Evolutionary conservation across 495 filamentous ascomycete genomes (phyloP).

Genomic region (Tuber indicum): DNA sequence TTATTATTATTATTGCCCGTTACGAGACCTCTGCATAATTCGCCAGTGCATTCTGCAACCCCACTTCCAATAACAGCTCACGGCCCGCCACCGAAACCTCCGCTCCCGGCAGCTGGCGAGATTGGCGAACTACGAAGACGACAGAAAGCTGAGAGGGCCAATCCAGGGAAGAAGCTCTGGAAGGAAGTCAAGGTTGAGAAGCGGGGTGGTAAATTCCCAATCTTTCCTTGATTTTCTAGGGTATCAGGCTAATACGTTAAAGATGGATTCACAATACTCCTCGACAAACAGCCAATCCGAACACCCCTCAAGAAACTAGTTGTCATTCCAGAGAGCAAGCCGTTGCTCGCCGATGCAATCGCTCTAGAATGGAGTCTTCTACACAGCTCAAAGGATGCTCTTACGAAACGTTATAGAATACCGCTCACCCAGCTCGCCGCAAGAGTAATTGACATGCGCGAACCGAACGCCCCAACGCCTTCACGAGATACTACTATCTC

Average conservation of each 20-base stretch:
- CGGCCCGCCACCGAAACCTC: conserved; percentile 76
- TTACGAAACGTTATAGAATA: conserved; percentile 68
- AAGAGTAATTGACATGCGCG: conserved; percentile 68
- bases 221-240: conserved; percentile 6
- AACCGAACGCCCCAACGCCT: conserved; percentile 39
- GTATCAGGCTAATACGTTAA: conserved; percentile 2
- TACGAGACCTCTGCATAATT: conserved; percentile 50
- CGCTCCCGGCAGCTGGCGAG: conserved; percentile 53
- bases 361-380: conserved; percentile 91
- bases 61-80: conserved; percentile 67
- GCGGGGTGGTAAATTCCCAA: conserved; percentile 47
- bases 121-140: conserved; percentile 43
- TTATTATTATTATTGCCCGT: conserved; percentile 5
- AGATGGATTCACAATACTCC: conserved; percentile 65
- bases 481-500: conserved; percentile 55
- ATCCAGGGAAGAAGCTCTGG: conserved; percentile 66
- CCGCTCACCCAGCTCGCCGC: conserved; percentile 81
- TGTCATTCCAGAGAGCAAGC: conserved; percentile 64
- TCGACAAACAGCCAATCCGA: conserved; percentile 75
- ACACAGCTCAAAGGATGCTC: conserved; percentile 66
- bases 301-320: conserved; percentile 65
- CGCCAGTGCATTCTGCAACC: conserved; percentile 49
- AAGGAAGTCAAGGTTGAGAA: conserved; percentile 64
- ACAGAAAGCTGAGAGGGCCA: conserved; percentile 52
- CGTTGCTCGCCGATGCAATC: conserved; percentile 74